Evolutionary conservation across 2,329 filamentous ascomycete genomes (phyloP), one percentile per base, ranked within the genome.

Genomic region (Pestalotiopsis sp.): DNA sequence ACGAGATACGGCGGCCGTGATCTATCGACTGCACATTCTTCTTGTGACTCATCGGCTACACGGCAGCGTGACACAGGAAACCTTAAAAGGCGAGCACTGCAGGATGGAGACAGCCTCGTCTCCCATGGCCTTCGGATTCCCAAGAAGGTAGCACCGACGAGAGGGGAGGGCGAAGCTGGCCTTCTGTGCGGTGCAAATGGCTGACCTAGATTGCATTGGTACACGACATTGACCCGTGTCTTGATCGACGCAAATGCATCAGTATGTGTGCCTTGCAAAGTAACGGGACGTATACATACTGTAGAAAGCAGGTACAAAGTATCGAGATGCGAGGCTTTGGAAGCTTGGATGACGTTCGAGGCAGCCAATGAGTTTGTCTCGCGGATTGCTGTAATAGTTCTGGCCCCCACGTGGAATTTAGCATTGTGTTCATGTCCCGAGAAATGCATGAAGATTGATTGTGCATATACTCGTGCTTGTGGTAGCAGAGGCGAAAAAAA

Each of bases 381-480:
- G 45, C 20, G 17, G n/a, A n/a, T 52, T 9, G 41, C 13, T 45
- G 17, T 13, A 14, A 17, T 45, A 45, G 13, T 45, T 52, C n/a
- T 41, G 59, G 59, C 36, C 59, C 59, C 59, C 59, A 62, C 36
- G n/a, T 36, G 23, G 36, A 17, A 31, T 20, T 39, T 27, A 4
- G 11, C 14, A 41, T 7, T 31, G 17, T 38, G 7, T 12, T 41
- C 11, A 62, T 62, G n/a, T 41, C 17, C 27, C 59, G 23, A 23
- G 5, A 59, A 59, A n/a, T 27, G 23, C 23, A 27, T 59, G 57
- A n/a, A 11, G 6, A 38, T 9, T 36, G 31, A 36, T 9, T 36
- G 31, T 62, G 59, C 59, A 62, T 62, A 38, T 38, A 31, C n/a
- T 61, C 31, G 12, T 61, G 25, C 36, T 62, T 62, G 59, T 36